Evolutionary conservation across 768 basidiomycete genomes (phyloP).

Genomic region (Lenzites betulinus): DNA sequence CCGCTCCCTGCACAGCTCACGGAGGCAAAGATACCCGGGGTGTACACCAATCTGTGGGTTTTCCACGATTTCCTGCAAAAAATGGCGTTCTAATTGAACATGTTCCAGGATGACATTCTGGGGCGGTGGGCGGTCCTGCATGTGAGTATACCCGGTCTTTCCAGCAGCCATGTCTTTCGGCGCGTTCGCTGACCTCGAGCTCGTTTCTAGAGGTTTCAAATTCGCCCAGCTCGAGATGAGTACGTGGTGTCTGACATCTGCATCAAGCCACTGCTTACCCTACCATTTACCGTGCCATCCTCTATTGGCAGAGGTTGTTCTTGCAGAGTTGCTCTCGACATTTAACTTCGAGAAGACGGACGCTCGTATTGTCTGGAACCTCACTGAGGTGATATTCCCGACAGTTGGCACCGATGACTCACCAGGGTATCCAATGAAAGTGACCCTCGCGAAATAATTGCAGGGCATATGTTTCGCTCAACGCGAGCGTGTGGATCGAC

Average conservation of each 20-base stretch:
- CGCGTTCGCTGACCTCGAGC: not conserved
- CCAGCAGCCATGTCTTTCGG: no score
- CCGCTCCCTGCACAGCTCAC: constrained; percentile 15
- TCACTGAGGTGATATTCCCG: constrained; percentile 29
- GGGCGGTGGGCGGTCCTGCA: constrained; percentile 47
- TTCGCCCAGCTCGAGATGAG: constrained; percentile 28
- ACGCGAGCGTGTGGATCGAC: no score
- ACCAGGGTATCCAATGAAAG: constrained; percentile 26
- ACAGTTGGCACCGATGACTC: constrained; percentile 16
- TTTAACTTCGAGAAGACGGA: constrained; percentile 31
- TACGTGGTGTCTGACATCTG: not conserved
- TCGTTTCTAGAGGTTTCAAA: constrained; percentile 25
- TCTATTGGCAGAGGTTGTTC: constrained; percentile 28
- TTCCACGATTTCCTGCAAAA: no score
- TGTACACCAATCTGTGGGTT: constrained; percentile 23
- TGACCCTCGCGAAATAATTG: not conserved
- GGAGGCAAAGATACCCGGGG: constrained; percentile 21
- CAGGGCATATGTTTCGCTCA: not conserved
- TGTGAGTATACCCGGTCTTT: constrained; percentile 37
- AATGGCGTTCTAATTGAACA: not conserved
- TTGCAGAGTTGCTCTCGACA: constrained; percentile 28
- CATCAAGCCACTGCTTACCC: not conserved
- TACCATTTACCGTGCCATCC: no score
- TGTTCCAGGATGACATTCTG: constrained; percentile 44
- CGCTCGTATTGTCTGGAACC: constrained; percentile 31